Evolutionary conservation across 257 asterid species (phyloP), one percentile per base, ranked within the genome.

Genomic region (Ilex asprella): DNA sequence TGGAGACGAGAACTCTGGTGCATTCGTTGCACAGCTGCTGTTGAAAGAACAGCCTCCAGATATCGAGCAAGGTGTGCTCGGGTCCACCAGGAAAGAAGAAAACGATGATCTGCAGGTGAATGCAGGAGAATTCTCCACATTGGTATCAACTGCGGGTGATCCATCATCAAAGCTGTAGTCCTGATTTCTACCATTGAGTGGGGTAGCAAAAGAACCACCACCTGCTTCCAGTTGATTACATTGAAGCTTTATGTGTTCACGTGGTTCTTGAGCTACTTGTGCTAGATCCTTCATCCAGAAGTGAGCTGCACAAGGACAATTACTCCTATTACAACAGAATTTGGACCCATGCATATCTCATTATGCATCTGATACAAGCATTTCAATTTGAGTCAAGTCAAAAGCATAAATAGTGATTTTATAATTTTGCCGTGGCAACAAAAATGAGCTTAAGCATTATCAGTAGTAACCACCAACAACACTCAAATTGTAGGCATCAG

Each of bases 41-140:
- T 60, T 67, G 43, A 72, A 73, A 63, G 62, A 73, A 64, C 52
- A 67, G 15, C 69, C 73, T 60, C 70, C 79, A 0, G 70, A 56
- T 30, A 53, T 47, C 7, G 74, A 67, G 55, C 75, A 66, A 39
- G 81, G 80, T 12, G 83, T 70, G 47, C 49, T 35, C 59, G 47
- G 75, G 63, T 59, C 62, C 1, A 56, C 49, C 9, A 63, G 65
- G 64, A 78, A 64, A 13, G 86, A 68, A 51, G 82, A 78, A 67
- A 83, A 80, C 6, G 86, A 83, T 6, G 86, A 74, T 72, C 75
- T 77, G 68, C 89, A 80, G 29, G 86, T 75, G 74, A 76, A 76
- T 39, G 41, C 73, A 2, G 84, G 86, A 43, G 84, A 80, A 55
- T 63, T 67, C 49, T 71, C 80, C 11, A 21, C 67, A 58, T 75